phyloP scores from a whole-genome alignment of 345 rosid species.

The Mercurialis annua region DNA sequence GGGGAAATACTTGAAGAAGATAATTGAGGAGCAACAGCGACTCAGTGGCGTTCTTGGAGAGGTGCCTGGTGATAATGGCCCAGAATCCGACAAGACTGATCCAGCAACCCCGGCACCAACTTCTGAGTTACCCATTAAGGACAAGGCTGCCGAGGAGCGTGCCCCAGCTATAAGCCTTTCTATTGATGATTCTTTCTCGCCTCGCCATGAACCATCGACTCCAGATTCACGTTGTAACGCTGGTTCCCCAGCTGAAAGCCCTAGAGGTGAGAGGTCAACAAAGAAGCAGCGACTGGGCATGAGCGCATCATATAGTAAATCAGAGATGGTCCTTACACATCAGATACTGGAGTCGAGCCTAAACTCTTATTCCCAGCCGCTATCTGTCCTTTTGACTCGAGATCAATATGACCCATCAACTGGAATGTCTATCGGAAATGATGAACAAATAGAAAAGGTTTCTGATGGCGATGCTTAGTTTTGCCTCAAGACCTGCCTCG shows the following conservation, averaged over 20 bases:
- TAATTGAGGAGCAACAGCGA: conserved; percentile 95
- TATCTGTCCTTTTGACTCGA: conserved; percentile 37
- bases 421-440: conserved; percentile 40
- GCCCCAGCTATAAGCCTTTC: conserved; percentile 71
- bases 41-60: conserved; percentile 72
- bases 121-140: conserved; percentile 71
- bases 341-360: conserved; percentile 81
- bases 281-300: conserved; percentile 65
- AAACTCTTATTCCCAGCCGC: conserved; percentile 51
- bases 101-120: conserved; percentile 91
- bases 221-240: conserved; percentile 76
- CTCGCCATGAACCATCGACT: conserved; percentile 77
- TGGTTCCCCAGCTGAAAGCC: conserved; percentile 58
- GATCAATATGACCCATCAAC: conserved; percentile 54
- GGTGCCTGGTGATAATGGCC: conserved; percentile 41
- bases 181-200: conserved; percentile 74
- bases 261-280: conserved; percentile 49
- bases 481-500: neutral
- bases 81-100: conserved; percentile 67
- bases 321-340: conserved; percentile 50
- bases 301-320: conserved; percentile 40
- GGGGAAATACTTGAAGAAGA: conserved; percentile 95
- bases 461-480: conserved; percentile 43
- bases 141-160: conserved; percentile 58
- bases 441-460: conserved; percentile 49